Conservation (phyloP, 208 protist species). For the Leishmania amazonensis region DNA sequence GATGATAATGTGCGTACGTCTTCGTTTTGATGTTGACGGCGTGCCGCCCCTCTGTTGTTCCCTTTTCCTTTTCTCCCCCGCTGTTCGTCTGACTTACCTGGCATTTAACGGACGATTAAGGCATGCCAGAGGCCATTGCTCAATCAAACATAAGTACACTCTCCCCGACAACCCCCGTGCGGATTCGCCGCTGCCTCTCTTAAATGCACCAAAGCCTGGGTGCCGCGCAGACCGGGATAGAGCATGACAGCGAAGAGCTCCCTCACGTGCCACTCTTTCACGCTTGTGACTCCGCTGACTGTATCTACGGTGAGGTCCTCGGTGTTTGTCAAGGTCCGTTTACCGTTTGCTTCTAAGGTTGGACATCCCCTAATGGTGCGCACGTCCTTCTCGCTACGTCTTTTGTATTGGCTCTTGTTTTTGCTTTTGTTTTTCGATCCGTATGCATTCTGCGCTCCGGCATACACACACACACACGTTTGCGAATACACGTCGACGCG, state of each 20-base stretch:
- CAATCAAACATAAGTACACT: background rate
- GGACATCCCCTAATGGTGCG: background rate
- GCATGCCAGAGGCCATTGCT: background rate
- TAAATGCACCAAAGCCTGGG: background rate
- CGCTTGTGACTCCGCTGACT: background rate
- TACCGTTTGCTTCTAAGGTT: background rate
- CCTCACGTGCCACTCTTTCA: background rate
- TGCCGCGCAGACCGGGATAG: background rate
- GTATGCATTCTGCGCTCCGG: background rate
- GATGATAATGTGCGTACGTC: background rate
- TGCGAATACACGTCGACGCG: background rate
- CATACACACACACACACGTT: background rate
- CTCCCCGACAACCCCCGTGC: background rate
- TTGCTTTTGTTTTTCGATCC: background rate
- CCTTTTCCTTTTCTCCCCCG: background rate
- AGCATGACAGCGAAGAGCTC: background rate
- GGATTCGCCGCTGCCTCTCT: background rate
- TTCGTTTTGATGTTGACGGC: background rate
- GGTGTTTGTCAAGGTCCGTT: background rate
- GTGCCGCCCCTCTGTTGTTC: background rate
- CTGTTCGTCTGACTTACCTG: background rate
- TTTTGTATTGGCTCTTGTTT: background rate
- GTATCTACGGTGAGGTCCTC: background rate
- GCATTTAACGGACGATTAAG: conserved; percentile 9
- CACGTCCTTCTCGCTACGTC: background rate